phyloP scores from a whole-genome alignment of 148 eudicot genomes.

The Vaccinium macrocarpon region DNA sequence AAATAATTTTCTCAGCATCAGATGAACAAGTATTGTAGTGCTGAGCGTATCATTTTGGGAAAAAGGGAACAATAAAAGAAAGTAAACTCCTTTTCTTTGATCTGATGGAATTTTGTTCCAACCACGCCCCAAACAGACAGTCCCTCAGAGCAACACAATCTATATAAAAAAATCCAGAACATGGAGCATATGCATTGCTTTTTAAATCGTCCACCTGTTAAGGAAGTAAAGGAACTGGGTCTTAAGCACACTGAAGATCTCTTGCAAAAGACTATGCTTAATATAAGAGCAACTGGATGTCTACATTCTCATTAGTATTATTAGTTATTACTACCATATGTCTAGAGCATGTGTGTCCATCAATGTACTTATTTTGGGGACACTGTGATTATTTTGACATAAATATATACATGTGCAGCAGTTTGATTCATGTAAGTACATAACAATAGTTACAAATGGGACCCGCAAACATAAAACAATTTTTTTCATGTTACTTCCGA shows the following conservation, averaged over 20 bases:
- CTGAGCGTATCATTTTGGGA: background rate
- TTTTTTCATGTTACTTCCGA: background rate
- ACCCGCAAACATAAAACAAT: background rate
- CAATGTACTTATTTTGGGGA: no score
- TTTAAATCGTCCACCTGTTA: background rate
- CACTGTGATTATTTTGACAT: no score
- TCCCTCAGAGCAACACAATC: background rate
- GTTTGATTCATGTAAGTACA: no score
- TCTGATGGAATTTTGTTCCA: background rate
- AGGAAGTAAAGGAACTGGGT: background rate
- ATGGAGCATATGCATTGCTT: background rate
- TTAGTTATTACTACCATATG: background rate
- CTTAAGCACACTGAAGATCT: background rate
- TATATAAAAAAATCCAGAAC: background rate
- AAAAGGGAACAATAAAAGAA: background rate
- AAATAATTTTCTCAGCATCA: background rate
- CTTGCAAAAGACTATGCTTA: background rate
- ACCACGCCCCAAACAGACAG: background rate
- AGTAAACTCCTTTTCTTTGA: background rate
- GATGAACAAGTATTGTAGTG: background rate
- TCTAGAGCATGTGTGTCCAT: no score
- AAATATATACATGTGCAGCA: no score
- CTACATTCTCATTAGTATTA: background rate
- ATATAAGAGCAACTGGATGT: background rate
- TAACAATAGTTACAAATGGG: background rate